Percentiles rank a stretch among this genome's conserved stretches.
These are phyloP conservation scores for Microthlaspi erraticum DNA, from an alignment of 345 rosid genomes.

Conservation along the genomic window DNA sequence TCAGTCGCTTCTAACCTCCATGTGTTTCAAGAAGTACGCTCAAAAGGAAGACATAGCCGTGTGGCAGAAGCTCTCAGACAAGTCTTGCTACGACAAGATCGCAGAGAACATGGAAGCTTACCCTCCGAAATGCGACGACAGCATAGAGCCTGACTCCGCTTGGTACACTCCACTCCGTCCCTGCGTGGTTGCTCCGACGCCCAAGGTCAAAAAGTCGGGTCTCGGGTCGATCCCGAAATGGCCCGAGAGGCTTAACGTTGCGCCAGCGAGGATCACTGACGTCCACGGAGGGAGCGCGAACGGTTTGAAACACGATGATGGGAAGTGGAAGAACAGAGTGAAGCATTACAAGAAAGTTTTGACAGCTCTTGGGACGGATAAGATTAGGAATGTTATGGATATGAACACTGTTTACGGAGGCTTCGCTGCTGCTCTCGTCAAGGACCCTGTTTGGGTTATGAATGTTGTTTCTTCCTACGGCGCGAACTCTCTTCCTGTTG, in stretches of 20 bases:
- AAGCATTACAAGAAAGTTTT: conserved; percentile 91
- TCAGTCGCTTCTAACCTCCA: conserved; percentile 71
- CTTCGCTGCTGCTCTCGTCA: conserved; percentile 71
- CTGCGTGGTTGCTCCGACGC: conserved; percentile 81
- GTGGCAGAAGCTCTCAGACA: conserved; percentile 86
- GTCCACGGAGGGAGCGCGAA: conserved; percentile 67
- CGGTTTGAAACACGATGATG: conserved; percentile 72
- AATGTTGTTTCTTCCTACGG: conserved; percentile 90
- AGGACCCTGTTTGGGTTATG: conserved; percentile 96
- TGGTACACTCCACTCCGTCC: conserved; percentile 98
- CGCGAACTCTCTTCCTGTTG: conserved; percentile 76
- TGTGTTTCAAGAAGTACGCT: conserved; percentile 87
- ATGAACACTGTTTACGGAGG: conserved; percentile 97
- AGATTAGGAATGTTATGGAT: conserved; percentile 93
- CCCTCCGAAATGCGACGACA: conserved; percentile 91
- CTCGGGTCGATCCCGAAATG: conserved; percentile 75
- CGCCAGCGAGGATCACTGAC: conserved; percentile 75
- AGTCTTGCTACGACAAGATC: conserved; percentile 71
- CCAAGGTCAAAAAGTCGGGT: conserved; percentile 58
- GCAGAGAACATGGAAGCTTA: conserved; percentile 62
- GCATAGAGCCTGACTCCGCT: conserved; percentile 91
- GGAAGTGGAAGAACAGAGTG: conserved; percentile 84
- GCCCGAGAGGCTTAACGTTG: conserved; percentile 71
- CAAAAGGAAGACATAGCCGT: conserved; percentile 93
- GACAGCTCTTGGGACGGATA: conserved; percentile 77